Percentiles rank a stretch among this genome's conserved stretches.
These are phyloP conservation scores for Alloascoidea hylecoeti DNA, from an alignment of 805 yeast genomes.

Conservation along the genomic window DNA sequence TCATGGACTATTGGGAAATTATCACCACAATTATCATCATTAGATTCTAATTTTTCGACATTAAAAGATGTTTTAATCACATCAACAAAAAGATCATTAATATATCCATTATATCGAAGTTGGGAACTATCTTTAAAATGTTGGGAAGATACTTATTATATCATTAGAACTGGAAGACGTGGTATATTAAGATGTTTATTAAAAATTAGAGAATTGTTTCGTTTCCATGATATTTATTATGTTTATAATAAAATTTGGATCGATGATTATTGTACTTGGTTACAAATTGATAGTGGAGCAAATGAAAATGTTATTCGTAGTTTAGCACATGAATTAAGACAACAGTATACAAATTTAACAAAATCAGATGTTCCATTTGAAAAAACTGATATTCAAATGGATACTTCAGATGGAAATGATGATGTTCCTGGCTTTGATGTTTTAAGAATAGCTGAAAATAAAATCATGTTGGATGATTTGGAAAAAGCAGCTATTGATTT, in stretches of 20 bases:
- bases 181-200: slow-evolving; percentile 46
- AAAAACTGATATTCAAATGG: background rate
- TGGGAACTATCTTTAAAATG: slow-evolving; percentile 42
- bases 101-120: slow-evolving; percentile 70
- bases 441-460: too few relatives aligned
- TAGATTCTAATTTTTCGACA: slow-evolving; percentile 35
- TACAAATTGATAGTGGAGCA: slow-evolving; percentile 27
- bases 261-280: slow-evolving; percentile 70
- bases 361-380: background rate
- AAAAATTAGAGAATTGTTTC: slow-evolving; percentile 53
- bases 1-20: slow-evolving; percentile 91
- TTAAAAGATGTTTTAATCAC: slow-evolving; percentile 45
- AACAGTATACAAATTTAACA: background rate
- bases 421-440: too few relatives aligned
- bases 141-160: slow-evolving; percentile 63
- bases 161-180: slow-evolving; percentile 57
- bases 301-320: slow-evolving; percentile 43
- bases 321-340: slow-evolving; percentile 46
- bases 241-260: slow-evolving; percentile 67
- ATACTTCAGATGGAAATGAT: too few relatives aligned
- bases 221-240: slow-evolving; percentile 75
- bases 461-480: too few relatives aligned
- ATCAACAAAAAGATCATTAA: slow-evolving; percentile 56
- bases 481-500: too few relatives aligned
- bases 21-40: slow-evolving; percentile 59